These are phyloP conservation scores for Trichoderma sp. DNA, from an alignment of 2,329 filamentous ascomycete genomes.

Conservation along the genomic window DNA sequence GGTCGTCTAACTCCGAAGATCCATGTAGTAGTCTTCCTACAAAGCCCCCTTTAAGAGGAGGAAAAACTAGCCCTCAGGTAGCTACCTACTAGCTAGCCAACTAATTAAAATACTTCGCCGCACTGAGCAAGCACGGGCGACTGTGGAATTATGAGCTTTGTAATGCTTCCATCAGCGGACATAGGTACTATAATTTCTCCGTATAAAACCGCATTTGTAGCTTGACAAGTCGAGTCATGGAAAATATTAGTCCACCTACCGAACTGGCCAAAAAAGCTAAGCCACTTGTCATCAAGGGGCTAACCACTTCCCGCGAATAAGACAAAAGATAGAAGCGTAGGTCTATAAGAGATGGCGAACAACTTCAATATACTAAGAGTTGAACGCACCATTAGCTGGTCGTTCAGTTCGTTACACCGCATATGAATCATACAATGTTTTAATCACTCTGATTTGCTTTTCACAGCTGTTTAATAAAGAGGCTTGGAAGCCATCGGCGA, in stretches of 20 bases:
- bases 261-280: not conserved
- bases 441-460: not conserved
- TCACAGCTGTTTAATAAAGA: not conserved
- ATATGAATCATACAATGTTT: no score
- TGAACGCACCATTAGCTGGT: not conserved
- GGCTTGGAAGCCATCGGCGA: not conserved
- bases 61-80: not conserved
- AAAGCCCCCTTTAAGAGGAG: not conserved
- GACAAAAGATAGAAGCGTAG: no score
- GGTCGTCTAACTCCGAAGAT: not conserved
- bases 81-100: not conserved
- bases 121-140: not conserved
- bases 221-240: not conserved
- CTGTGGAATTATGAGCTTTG: not conserved
- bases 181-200: not conserved
- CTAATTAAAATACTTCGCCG: not conserved
- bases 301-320: not conserved
- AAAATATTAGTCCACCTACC: not conserved
- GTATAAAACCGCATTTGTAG: not conserved
- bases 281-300: not conserved
- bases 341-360: not conserved
- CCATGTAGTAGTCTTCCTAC: not conserved
- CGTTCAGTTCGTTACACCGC: not conserved
- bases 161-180: not conserved
- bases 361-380: not conserved